Evolutionary conservation across 768 basidiomycete species (phyloP).

Genomic region (Tylopilus felleus): DNA sequence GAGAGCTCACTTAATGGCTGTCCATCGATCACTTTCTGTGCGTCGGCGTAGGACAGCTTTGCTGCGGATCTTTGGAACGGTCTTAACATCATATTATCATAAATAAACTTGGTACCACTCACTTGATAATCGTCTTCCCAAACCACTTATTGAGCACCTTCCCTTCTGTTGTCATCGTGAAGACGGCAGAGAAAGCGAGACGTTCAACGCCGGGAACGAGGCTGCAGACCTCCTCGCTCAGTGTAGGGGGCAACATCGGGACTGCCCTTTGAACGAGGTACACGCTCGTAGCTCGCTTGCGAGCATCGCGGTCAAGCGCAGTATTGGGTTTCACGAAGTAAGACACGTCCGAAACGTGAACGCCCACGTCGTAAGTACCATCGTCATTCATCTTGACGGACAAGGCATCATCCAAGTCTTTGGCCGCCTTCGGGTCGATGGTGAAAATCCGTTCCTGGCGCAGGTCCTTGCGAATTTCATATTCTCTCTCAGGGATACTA

Average conservation of each 20-base stretch:
- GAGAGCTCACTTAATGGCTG: conserved; percentile 50
- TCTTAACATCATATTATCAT: conserved; percentile 2
- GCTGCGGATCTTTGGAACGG: conserved; percentile 66
- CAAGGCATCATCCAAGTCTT: conserved; percentile 93
- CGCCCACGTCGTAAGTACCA: conserved; percentile 87
- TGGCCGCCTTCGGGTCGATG: conserved; percentile 86
- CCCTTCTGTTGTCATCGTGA: conserved; percentile 81
- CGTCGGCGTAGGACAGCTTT: conserved; percentile 79
- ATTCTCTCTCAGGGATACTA: conserved; percentile 86
- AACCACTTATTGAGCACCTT: conserved; percentile 88
- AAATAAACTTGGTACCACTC: conserved; percentile 20
- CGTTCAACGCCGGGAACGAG: conserved; percentile 85
- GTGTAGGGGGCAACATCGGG: conserved; percentile 93
- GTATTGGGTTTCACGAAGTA: conserved; percentile 94
- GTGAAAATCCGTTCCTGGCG: conserved; percentile 85
- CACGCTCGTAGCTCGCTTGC: conserved; percentile 95
- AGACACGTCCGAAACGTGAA: conserved; percentile 97
- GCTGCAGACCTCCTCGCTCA: conserved; percentile 92
- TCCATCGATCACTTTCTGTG: conserved; percentile 80
- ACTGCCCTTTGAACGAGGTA: conserved; percentile 95
- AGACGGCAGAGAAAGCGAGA: conserved; percentile 85
- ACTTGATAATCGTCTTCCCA: conserved; percentile 90
- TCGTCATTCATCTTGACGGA: conserved; percentile 88
- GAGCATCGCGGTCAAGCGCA: conserved; percentile 96
- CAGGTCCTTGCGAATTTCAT: conserved; percentile 85